Percentiles rank a stretch among this genome's conserved stretches.
These are phyloP conservation scores for Mycena metata DNA, from an alignment of 768 basidiomycete species.

Conservation along the genomic window DNA sequence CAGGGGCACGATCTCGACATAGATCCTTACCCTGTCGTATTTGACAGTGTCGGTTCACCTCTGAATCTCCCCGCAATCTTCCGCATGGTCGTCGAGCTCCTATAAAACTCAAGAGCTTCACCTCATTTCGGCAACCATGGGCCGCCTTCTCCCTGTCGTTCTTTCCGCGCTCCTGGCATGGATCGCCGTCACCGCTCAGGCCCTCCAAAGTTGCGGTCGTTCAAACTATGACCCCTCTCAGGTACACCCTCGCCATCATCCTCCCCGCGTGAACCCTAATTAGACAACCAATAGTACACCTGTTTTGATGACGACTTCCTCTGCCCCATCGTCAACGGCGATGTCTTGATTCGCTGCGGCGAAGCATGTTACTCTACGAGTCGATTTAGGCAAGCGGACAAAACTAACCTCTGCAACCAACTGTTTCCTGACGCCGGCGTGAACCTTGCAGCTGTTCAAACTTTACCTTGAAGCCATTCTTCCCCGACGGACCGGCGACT, in stretches of 20 bases:
- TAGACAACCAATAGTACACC: conserved; percentile 24
- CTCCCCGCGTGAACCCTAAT: background rate
- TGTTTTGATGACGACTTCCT: conserved; percentile 34
- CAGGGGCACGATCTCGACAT: too few species aligned
- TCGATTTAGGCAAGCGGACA: conserved; percentile 18
- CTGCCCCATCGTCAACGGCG: conserved; percentile 34
- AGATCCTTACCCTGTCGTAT: too few species aligned
- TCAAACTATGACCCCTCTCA: conserved; percentile 30
- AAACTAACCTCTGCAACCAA: background rate
- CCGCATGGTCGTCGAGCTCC: background rate
- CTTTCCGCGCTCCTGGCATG: conserved; percentile 8
- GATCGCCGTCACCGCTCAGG: background rate
- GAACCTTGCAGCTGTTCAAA: conserved; percentile 23
- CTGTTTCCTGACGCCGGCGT: background rate
- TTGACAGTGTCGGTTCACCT: too few species aligned
- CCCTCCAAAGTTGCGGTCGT: conserved; percentile 21
- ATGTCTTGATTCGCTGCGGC: conserved; percentile 22
- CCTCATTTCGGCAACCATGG: background rate
- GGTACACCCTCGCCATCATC: conserved; percentile 5
- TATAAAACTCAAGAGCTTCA: background rate
- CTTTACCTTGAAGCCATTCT: conserved; percentile 25
- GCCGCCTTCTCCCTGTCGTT: conserved; percentile 15
- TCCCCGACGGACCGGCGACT: background rate
- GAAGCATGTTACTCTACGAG: conserved; percentile 32
- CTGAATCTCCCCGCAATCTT: too few species aligned